A percentile compares a stretch with the other conserved stretches of the same genome.
phyloP scores from a whole-genome alignment of 2,329 filamentous ascomycete species.

The Xylaria sp. region DNA sequence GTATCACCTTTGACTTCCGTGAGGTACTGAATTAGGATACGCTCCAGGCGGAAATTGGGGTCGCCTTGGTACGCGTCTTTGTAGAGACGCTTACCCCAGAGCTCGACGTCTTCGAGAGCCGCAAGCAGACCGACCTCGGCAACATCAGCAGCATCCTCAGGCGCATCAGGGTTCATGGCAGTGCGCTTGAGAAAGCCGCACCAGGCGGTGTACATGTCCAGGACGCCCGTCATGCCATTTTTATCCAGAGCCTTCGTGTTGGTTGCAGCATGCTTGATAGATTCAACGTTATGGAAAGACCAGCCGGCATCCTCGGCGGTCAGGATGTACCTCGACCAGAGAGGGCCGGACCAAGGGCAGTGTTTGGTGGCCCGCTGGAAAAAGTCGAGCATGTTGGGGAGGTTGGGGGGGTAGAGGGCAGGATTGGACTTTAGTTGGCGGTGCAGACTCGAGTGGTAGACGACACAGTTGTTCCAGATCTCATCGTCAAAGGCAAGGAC shows the following conservation, averaged over 20 bases:
- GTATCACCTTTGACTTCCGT: conserved; percentile 84
- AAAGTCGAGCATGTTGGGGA: conserved; percentile 71
- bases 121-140: conserved; percentile 90
- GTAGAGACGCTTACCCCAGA: conserved; percentile 80
- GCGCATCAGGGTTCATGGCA: conserved; percentile 78
- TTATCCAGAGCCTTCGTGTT: conserved; percentile 85
- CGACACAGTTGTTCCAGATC: conserved; percentile 86
- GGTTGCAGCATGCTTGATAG: conserved; percentile 92
- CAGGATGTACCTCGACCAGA: conserved; percentile 92
- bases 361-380: conserved; percentile 86
- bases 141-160: conserved; percentile 86
- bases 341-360: conserved; percentile 89
- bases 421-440: conserved; percentile 53
- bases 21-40: conserved; percentile 91
- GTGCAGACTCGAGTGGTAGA: conserved; percentile 72
- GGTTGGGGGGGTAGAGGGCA: conserved; percentile 54
- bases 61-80: conserved; percentile 85
- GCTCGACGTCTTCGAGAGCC: conserved; percentile 85
- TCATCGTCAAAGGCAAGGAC: conserved; percentile 78
- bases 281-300: conserved; percentile 82
- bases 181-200: conserved; percentile 91
- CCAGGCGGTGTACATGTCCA: conserved; percentile 94
- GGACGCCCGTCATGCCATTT: conserved; percentile 85
- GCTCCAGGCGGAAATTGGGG: conserved; percentile 86
- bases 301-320: conserved; percentile 82